Conservation (phyloP, 352 stramenopile species). For the Phytophthora palmivora region DNA sequence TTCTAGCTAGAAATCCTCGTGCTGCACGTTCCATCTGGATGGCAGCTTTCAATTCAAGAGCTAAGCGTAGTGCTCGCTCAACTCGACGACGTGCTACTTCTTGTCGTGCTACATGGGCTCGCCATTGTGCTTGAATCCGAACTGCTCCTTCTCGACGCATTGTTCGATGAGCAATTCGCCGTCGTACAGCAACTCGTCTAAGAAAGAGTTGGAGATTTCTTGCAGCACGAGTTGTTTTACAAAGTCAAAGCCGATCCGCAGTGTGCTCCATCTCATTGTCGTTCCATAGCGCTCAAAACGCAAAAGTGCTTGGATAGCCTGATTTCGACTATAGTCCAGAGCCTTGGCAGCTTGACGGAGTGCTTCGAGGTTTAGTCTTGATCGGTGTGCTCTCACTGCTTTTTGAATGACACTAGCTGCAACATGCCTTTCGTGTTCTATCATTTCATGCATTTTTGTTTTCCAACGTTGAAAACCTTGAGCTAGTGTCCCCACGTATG, state of each 20-base stretch:
- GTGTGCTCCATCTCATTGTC: slow-evolving; percentile 60
- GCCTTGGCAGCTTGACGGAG: slow-evolving; percentile 54
- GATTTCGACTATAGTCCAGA: slow-evolving; percentile 43
- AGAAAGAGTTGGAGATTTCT: slow-evolving; percentile 60
- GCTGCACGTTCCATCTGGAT: slow-evolving; percentile 38
- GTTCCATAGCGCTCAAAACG: slow-evolving; percentile 63
- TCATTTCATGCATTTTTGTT: slow-evolving; percentile 6
- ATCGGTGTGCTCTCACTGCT: slow-evolving; percentile 45
- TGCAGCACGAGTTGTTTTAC: slow-evolving; percentile 56
- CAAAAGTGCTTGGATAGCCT: slow-evolving; percentile 58
- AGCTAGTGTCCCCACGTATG: slow-evolving; percentile 56
- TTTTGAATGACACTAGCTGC: slow-evolving; percentile 59
- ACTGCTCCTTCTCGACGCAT: slow-evolving; percentile 31
- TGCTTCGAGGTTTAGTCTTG: slow-evolving; percentile 35
- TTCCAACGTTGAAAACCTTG: slow-evolving; percentile 49
- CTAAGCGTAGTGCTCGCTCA: slow-evolving; percentile 9
- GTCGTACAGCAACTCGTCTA: slow-evolving; percentile 41
- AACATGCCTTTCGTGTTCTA: slow-evolving; percentile 30
- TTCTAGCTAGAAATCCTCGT: slow-evolving; percentile 36
- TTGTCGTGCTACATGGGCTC: slow-evolving; percentile 28
- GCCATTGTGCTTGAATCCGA: slow-evolving; percentile 48
- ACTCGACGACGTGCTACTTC: slow-evolving; percentile 25
- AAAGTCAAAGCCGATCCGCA: slow-evolving; percentile 66
- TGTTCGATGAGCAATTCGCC: slow-evolving; percentile 35
- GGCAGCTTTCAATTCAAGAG: slow-evolving; percentile 29